A percentile compares a stretch with the other conserved stretches of the same genome.
Evolutionary conservation across 495 filamentous ascomycete species (phyloP).

Genomic region (Tetracladium setigerum): DNA sequence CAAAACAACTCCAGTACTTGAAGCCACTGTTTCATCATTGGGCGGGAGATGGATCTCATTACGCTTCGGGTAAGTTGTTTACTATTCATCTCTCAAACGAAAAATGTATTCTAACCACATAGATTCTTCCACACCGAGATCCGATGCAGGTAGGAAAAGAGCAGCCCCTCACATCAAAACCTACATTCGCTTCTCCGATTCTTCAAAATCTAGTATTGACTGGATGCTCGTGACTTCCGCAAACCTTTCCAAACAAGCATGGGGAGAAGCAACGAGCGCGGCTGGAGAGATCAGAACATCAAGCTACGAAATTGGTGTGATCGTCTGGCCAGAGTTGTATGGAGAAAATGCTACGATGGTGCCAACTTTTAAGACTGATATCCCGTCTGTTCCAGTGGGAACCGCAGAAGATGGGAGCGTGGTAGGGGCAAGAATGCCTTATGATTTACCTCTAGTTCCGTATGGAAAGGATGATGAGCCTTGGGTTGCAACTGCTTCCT

Average conservation of each 20-base stretch:
- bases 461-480: constrained; percentile 60
- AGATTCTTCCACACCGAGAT: not conserved
- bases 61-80: constrained; percentile 18
- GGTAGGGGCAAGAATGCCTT: constrained; percentile 74
- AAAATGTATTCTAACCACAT: not conserved
- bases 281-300: constrained; percentile 58
- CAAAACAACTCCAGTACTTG: constrained; percentile 70
- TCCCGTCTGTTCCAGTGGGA: constrained; percentile 21
- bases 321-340: constrained; percentile 75
- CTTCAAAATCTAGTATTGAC: constrained; percentile 48
- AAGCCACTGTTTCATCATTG: constrained; percentile 64
- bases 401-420: constrained; percentile 14
- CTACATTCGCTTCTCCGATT: constrained; percentile 62
- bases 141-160: constrained; percentile 47
- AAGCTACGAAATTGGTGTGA: constrained; percentile 80
- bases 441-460: constrained; percentile 64
- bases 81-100: not conserved
- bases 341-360: constrained; percentile 51
- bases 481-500: constrained; percentile 65
- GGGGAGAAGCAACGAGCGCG: constrained; percentile 56
- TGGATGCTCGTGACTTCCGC: constrained; percentile 82
- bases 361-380: constrained; percentile 57
- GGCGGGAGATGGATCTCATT: constrained; percentile 47
- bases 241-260: constrained; percentile 84
- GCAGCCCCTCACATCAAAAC: constrained; percentile 92